Percentiles rank a stretch among this genome's conserved stretches.
These are phyloP conservation scores for Penicillium manginii DNA, from an alignment of 495 filamentous ascomycete species.

Conservation along the genomic window DNA sequence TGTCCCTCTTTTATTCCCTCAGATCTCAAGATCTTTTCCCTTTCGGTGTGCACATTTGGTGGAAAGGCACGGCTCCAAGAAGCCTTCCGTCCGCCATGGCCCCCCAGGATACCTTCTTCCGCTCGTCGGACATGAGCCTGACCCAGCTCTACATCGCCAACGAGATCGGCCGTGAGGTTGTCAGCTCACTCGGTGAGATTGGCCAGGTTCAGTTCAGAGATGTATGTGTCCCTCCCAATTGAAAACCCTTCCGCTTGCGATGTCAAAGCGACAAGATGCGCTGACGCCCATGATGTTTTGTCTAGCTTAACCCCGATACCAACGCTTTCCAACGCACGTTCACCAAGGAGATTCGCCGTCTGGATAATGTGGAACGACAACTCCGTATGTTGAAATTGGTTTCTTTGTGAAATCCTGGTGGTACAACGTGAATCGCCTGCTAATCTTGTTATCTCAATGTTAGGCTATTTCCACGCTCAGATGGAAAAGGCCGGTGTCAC, in stretches of 20 bases:
- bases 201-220: constrained; percentile 96
- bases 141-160: constrained; percentile 99
- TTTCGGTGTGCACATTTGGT: constrained; percentile 23
- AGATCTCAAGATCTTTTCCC: constrained; percentile 10
- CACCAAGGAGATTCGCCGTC: constrained; percentile 92
- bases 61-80: constrained; percentile 33
- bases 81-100: constrained; percentile 47
- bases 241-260: background rate
- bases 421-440: background rate
- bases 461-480: constrained; percentile 87
- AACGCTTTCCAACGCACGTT: constrained; percentile 96
- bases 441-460: constrained; percentile 7
- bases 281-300: constrained; percentile 17
- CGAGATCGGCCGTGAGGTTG: constrained; percentile 96
- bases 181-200: constrained; percentile 93
- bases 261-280: constrained; percentile 3
- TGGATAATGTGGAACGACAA: constrained; percentile 98
- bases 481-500: constrained; percentile 90
- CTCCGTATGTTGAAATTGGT: constrained; percentile 67
- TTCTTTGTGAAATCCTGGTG: background rate
- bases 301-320: constrained; percentile 85
- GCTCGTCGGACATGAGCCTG: constrained; percentile 99
- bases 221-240: constrained; percentile 58
- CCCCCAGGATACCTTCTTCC: constrained; percentile 91
- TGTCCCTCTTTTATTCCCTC: constrained; percentile 19